Conservation (phyloP, 176 grass and related monocot genomes). For the Eleusine indica region DNA sequence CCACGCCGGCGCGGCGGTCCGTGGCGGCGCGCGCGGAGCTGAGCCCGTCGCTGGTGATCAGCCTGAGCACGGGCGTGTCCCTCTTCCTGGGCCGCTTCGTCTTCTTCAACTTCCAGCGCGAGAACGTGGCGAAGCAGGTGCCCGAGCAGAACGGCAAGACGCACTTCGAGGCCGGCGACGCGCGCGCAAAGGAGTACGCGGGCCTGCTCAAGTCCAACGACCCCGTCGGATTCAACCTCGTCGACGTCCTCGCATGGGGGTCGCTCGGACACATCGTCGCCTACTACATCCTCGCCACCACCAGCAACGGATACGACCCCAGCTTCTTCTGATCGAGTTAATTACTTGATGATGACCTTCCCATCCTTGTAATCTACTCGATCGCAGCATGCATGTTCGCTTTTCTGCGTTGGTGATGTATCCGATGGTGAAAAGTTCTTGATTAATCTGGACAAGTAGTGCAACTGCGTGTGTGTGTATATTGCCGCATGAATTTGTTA, state of each 20-base stretch:
- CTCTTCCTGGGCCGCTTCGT: constrained; percentile 97
- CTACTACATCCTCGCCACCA: constrained; percentile 98
- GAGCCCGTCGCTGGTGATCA: constrained; percentile 88
- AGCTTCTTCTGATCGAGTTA: constrained; percentile 61
- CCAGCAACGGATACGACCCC: constrained; percentile 95
- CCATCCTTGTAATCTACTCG: constrained; percentile 19
- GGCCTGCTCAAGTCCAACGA: constrained; percentile 91
- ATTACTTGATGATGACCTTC: too few species aligned
- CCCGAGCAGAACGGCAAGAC: constrained; percentile 93
- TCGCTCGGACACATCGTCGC: constrained; percentile 94
- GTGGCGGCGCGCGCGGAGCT: constrained; percentile 70
- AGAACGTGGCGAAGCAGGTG: constrained; percentile 99
- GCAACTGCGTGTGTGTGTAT: constrained; percentile 39
- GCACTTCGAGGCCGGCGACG: constrained; percentile 95
- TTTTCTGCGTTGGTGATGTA: constrained; percentile 27
- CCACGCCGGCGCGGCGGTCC: constrained; percentile 24
- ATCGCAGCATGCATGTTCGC: background rate
- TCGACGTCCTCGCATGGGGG: constrained; percentile 92
- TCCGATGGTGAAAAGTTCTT: constrained; percentile 20
- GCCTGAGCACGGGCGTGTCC: constrained; percentile 93
- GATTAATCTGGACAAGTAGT: constrained; percentile 43
- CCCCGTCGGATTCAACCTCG: constrained; percentile 97
- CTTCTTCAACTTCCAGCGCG: constrained; percentile 99
- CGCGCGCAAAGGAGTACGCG: constrained; percentile 85
- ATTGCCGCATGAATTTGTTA: constrained; percentile 26